Conservation (phyloP, 2,329 filamentous ascomycete genomes). For the Aspergillus piperis region DNA sequence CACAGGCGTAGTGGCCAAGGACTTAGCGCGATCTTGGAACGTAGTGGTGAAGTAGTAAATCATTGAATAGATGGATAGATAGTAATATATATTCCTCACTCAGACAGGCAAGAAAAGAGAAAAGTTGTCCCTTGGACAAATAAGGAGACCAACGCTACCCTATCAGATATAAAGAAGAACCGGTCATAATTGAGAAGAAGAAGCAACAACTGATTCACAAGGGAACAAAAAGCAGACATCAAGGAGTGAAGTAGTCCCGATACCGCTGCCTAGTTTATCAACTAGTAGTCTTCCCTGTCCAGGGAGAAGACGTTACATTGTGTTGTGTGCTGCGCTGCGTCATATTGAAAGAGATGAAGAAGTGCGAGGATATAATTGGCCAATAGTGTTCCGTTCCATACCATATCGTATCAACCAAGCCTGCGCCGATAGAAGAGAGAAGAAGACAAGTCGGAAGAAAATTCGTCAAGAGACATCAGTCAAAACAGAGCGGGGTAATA, state of each 20-base stretch:
- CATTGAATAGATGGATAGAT: no score
- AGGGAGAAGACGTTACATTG: no score
- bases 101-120: background rate
- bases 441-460: background rate
- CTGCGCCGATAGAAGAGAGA: background rate
- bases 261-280: background rate
- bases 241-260: background rate
- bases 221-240: background rate
- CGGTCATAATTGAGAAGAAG: constrained; percentile 5
- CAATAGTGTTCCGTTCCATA: background rate
- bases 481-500: background rate
- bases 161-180: background rate
- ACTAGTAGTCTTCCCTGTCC: no score
- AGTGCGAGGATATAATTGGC: no score
- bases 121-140: background rate
- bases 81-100: background rate
- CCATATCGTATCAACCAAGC: background rate
- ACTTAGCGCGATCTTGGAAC: no score
- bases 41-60: no score
- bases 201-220: background rate
- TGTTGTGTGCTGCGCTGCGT: no score
- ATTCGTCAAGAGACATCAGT: constrained; percentile 5
- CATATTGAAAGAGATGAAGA: background rate
- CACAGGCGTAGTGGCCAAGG: no score
- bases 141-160: background rate